Conservation (phyloP, 2,329 filamentous ascomycete species). For the Arthrocladium fulminans region DNA sequence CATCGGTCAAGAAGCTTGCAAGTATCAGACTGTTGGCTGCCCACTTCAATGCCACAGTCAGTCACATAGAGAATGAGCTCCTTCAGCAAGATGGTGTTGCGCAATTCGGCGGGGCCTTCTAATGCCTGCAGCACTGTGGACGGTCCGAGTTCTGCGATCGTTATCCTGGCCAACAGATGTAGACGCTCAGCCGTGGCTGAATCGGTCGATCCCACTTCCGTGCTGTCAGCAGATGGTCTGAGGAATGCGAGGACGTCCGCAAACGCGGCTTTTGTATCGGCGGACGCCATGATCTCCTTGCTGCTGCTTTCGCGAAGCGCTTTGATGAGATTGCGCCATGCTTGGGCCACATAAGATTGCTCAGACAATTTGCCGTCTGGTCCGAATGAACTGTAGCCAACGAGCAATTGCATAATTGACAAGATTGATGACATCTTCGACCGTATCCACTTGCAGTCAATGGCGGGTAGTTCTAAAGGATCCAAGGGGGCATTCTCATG, state of each 20-base stretch:
- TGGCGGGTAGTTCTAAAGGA: conserved; percentile 67
- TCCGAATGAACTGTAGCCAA: conserved; percentile 43
- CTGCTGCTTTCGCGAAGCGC: conserved; percentile 53
- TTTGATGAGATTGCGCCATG: conserved; percentile 54
- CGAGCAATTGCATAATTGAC: conserved; percentile 46
- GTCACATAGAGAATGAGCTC: neutral
- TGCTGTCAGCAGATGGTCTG: conserved; percentile 24
- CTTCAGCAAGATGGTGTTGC: neutral
- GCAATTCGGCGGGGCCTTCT: neutral
- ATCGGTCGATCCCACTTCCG: neutral
- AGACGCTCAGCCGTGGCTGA: neutral
- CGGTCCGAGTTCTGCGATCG: conserved; percentile 5
- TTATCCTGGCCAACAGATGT: conserved; percentile 3
- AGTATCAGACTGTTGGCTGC: conserved; percentile 13
- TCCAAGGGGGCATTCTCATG: conserved; percentile 51
- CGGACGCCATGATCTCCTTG: conserved; percentile 84
- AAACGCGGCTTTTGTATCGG: conserved; percentile 72
- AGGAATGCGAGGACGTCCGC: conserved; percentile 62
- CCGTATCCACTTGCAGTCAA: conserved; percentile 83
- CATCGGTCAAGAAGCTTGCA: neutral
- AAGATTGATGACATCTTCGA: conserved; percentile 61
- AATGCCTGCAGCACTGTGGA: neutral
- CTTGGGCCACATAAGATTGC: conserved; percentile 45
- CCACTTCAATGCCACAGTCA: conserved; percentile 1
- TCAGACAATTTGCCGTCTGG: conserved; percentile 25